Conservation (phyloP, 73 alveolate species). For the Durusdinium trenchii region DNA sequence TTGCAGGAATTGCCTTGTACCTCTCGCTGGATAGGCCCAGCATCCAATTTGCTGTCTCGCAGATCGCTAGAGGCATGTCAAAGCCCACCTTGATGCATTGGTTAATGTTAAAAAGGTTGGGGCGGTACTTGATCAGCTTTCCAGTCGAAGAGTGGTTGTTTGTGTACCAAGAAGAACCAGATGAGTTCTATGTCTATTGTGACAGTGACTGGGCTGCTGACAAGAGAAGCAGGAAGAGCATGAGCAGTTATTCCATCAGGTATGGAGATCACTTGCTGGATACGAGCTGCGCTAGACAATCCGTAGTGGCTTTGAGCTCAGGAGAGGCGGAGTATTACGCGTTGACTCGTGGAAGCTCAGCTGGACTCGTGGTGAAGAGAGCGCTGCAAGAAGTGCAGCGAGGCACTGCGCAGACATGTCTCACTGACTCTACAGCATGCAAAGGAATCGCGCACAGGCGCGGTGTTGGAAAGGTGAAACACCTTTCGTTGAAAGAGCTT, state of each 20-base stretch:
- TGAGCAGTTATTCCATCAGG: neutral
- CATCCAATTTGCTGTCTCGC: constrained; percentile 43
- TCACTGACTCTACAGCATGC: neutral
- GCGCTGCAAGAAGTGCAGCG: neutral
- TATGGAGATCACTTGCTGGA: neutral
- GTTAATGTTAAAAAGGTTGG: neutral
- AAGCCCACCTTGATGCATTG: neutral
- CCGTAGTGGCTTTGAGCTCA: neutral
- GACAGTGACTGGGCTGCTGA: constrained; percentile 62
- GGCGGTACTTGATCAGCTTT: neutral
- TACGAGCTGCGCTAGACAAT: neutral
- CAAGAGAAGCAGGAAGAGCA: neutral
- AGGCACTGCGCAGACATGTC: neutral
- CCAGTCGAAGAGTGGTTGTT: neutral
- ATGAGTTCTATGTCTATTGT: neutral
- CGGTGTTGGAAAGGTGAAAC: neutral
- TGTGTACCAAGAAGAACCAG: neutral
- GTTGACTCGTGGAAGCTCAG: neutral
- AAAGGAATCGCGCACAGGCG: neutral
- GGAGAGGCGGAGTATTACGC: constrained; percentile 31
- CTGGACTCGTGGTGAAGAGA: neutral
- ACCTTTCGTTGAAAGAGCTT: neutral
- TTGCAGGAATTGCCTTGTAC: constrained; percentile 25
- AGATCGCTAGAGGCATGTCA: constrained; percentile 21
- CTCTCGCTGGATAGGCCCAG: constrained; percentile 14